Evolutionary conservation across 106 monocot species (phyloP), one percentile per base, ranked within the genome.

Genomic region (Dendrobium catenatum): DNA sequence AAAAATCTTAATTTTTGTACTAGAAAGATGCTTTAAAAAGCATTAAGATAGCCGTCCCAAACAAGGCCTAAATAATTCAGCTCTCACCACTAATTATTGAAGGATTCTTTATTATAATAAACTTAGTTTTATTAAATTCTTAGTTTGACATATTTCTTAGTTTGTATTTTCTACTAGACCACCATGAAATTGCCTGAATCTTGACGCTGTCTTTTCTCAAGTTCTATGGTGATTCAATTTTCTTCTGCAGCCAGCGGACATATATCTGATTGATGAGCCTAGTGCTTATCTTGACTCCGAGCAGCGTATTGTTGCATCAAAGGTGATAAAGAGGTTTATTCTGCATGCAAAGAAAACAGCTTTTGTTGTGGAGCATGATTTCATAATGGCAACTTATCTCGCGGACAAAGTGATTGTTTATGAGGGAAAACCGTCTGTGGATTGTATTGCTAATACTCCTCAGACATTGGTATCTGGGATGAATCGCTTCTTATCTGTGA

Each of bases 261-360:
- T 99, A 10, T 99, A 99, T 85, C 84, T 99, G 42, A 99, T 99
- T 41, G 99, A 99, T 86, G 99, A 99, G 84, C 99, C 99, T 31
- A 99, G 99, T 87, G 99, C 99, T 27, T 93, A 99, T 80, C 91
- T 99, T 29, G 99, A 99, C 80, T 99, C 99, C 48, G 99, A 99
- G 76, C 99, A 99, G 76, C 95, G 99, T 82, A 95, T 99, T 82
- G 88, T 99, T 85, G 95, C 99, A 29, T 86, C 99, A 74, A 99
- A 99, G 82, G 95, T 99, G 44, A 99, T 99, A 72, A 99, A 99
- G 85, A 89, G 95, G 77, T 99, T 93, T 70, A 99, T 99, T 44
- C 95, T 99, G 75, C 99, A 99, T 84, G 91, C 91, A 73, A 99
- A 95, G 90, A 99, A 99, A 85, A 99, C 99, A 43, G 99, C 99